A percentile compares a stretch with the other conserved stretches of the same genome.
These are phyloP conservation scores for Fraxinus sp. DNA, from an alignment of 305 asterid species.

Conservation along the genomic window DNA sequence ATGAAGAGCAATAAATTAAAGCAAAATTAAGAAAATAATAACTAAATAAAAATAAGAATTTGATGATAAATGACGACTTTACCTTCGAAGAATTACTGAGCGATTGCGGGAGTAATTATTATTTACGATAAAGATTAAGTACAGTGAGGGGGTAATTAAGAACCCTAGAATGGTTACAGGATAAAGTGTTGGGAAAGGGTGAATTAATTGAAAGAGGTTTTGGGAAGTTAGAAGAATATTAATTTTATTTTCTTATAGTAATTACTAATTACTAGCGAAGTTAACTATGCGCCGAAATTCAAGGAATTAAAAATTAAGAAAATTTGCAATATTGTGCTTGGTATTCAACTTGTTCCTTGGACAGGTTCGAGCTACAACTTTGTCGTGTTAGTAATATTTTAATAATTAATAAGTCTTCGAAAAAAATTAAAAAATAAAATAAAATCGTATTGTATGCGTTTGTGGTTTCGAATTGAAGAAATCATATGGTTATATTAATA, in stretches of 20 bases:
- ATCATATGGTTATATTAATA: neutral
- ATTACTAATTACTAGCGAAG: neutral
- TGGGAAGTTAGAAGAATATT: neutral
- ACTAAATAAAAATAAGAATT: neutral
- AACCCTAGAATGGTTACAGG: conserved; percentile 20
- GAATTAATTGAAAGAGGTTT: conserved; percentile 4
- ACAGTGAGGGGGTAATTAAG: neutral
- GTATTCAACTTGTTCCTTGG: neutral
- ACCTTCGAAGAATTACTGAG: conserved; percentile 14
- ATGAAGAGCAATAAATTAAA: neutral
- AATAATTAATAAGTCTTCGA: no score
- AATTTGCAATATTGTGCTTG: neutral
- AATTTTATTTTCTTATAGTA: conserved; percentile 15
- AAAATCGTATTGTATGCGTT: neutral
- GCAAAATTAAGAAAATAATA: neutral
- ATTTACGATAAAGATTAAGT: neutral
- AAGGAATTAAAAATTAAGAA: neutral
- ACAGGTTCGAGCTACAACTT: neutral
- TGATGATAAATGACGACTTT: conserved; percentile 1
- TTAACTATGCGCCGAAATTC: neutral
- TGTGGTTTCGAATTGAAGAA: neutral
- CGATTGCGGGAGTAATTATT: neutral
- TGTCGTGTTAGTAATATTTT: neutral
- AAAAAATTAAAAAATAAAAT: no score
- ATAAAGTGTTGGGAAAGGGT: neutral